These are phyloP conservation scores for Linum usitatissimum DNA, from an alignment of 345 rosid genomes.

Conservation along the genomic window DNA sequence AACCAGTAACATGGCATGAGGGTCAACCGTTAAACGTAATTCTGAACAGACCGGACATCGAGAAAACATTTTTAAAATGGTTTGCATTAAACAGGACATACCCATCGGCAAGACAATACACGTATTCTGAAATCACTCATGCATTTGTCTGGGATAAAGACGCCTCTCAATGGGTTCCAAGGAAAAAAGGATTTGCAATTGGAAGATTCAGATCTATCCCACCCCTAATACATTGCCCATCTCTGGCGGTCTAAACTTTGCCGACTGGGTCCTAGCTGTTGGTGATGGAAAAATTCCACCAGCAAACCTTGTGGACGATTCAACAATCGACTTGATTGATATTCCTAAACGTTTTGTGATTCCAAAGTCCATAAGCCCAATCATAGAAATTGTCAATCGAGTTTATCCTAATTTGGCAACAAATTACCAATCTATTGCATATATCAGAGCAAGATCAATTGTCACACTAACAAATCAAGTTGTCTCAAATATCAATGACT, in stretches of 20 bases:
- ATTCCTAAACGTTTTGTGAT: no score
- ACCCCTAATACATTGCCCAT: neutral
- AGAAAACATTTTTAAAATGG: neutral
- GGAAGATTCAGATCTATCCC: neutral
- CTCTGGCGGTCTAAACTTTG: no score
- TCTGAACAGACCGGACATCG: neutral
- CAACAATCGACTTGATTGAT: no score
- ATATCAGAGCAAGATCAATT: neutral
- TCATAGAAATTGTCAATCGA: no score
- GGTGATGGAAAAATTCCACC: no score
- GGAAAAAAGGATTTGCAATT: neutral
- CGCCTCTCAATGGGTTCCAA: neutral
- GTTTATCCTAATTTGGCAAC: no score
- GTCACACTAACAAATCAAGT: no score
- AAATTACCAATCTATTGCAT: neutral
- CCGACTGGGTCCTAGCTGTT: no score
- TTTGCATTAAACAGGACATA: neutral
- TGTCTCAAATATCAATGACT: neutral
- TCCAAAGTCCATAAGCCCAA: no score
- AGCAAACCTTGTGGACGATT: no score
- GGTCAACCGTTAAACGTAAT: neutral
- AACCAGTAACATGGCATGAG: neutral
- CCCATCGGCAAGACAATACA: neutral
- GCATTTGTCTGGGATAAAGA: neutral
- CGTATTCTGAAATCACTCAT: neutral